Percentiles rank a stretch among this genome's conserved stretches.
Conservation (phyloP, 1,284 basidiomycete species). For the Tilletia setariae region DNA sequence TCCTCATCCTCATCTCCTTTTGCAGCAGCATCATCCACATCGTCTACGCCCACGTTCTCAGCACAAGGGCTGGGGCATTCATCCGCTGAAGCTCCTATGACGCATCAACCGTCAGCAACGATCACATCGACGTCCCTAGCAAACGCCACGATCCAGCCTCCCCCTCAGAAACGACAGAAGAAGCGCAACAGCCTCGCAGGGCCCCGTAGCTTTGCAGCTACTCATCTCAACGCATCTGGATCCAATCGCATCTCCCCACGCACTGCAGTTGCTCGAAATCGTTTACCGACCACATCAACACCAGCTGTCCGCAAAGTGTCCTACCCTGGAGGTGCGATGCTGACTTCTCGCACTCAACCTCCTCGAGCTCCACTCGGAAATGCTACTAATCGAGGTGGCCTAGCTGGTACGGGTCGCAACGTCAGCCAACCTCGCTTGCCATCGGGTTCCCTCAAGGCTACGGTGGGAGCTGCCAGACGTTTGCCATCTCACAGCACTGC, state of each 20-base stretch:
- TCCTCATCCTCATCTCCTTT: not conserved
- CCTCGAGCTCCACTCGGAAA: not conserved
- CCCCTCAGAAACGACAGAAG: not conserved
- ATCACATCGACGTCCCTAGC: not conserved
- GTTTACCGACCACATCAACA: not conserved
- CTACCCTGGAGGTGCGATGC: not conserved
- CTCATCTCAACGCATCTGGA: conserved; percentile 7
- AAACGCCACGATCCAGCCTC: not conserved
- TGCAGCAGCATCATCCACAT: not conserved
- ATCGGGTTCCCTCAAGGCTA: not conserved
- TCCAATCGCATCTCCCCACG: not conserved
- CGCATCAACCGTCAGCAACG: not conserved
- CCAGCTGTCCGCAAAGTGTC: conserved; percentile 4
- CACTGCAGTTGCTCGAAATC: not conserved
- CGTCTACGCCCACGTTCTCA: not conserved
- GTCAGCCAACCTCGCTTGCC: not conserved
- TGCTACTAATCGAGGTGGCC: conserved; percentile 2
- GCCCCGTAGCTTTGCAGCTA: not conserved
- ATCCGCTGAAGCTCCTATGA: no score
- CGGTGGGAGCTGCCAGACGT: not conserved
- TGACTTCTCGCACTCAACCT: not conserved
- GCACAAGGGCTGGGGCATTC: no score
- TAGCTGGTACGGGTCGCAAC: not conserved
- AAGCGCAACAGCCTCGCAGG: conserved; percentile 12
- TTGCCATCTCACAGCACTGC: not conserved